These are phyloP conservation scores for Chrysosphaeria jannelii DNA, from an alignment of 2,329 filamentous ascomycete genomes.

Conservation along the genomic window DNA sequence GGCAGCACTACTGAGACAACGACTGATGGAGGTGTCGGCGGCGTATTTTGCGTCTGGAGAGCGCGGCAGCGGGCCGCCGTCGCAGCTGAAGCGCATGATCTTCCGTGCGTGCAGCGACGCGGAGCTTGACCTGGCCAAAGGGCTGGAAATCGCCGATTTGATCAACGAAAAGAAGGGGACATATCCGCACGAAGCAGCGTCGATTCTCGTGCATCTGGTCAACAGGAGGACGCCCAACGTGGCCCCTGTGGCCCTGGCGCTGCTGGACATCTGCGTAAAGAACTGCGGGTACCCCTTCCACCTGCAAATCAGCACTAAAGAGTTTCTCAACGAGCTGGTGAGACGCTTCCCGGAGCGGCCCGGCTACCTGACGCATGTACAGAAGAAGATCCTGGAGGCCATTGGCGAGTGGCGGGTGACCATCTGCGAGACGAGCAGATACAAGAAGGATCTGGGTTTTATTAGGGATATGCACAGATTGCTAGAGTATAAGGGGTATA, in stretches of 20 bases:
- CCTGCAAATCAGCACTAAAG: slow-evolving; percentile 92
- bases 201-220: slow-evolving; percentile 76
- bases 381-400: slow-evolving; percentile 74
- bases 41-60: slow-evolving; percentile 88
- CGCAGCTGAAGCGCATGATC: slow-evolving; percentile 83
- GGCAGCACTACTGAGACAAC: too few relatives aligned
- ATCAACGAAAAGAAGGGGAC: slow-evolving; percentile 95
- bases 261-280: slow-evolving; percentile 97
- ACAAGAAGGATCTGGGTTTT: slow-evolving; percentile 89
- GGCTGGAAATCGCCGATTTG: slow-evolving; percentile 85
- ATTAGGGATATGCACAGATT: slow-evolving; percentile 94
- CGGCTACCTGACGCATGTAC: slow-evolving; percentile 58
- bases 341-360: slow-evolving; percentile 84
- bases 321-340: slow-evolving; percentile 95
- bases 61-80: slow-evolving; percentile 72
- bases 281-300: slow-evolving; percentile 99
- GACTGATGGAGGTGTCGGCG: slow-evolving; percentile 89
- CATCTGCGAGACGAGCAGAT: slow-evolving; percentile 91
- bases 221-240: slow-evolving; percentile 96
- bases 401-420: slow-evolving; percentile 97
- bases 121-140: slow-evolving; percentile 86
- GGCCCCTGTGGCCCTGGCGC: slow-evolving; percentile 58
- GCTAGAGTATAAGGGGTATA: slow-evolving; percentile 87
- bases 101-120: slow-evolving; percentile 93
- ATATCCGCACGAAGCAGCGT: slow-evolving; percentile 77